These are phyloP conservation scores for Colletotrichum simmondsii DNA, from an alignment of 2,329 filamentous ascomycete species.

Conservation along the genomic window DNA sequence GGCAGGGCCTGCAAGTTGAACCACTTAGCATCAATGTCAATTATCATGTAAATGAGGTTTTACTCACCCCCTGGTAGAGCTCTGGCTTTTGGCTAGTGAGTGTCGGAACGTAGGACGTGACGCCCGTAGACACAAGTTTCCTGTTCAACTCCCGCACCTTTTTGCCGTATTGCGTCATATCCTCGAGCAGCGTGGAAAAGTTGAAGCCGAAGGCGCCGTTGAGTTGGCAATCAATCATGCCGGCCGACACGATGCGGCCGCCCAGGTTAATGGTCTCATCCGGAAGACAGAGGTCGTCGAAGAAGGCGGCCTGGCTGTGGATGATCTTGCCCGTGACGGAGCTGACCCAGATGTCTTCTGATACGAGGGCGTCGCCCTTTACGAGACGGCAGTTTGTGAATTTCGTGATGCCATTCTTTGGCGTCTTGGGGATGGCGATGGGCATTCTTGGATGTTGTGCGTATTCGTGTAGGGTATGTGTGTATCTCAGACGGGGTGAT, in stretches of 20 bases:
- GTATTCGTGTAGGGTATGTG: too few relatives aligned
- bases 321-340: conserved; percentile 85
- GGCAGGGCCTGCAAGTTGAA: conserved; percentile 68
- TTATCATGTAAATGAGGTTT: too few relatives aligned
- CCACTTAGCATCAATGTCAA: conserved; percentile 6
- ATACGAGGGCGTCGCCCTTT: conserved; percentile 73
- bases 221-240: conserved; percentile 90
- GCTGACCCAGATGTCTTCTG: conserved; percentile 90
- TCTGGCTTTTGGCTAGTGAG: conserved; percentile 84
- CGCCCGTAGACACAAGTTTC: conserved; percentile 79
- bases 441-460: conserved; percentile 51
- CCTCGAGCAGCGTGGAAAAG: conserved; percentile 81
- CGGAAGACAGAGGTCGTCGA: conserved; percentile 74
- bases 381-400: conserved; percentile 89
- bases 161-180: conserved; percentile 76
- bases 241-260: conserved; percentile 85
- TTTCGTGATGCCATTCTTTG: conserved; percentile 75
- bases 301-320: conserved; percentile 74
- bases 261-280: conserved; percentile 82
- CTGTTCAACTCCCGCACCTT: conserved; percentile 78
- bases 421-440: conserved; percentile 52
- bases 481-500: conserved; percentile 39
- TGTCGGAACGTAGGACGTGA: conserved; percentile 89
- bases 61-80: conserved; percentile 78
- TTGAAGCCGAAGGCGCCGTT: conserved; percentile 95